Evolutionary conservation across 2,329 filamentous ascomycete species (phyloP).

Genomic region (Fusarium sacchari): DNA sequence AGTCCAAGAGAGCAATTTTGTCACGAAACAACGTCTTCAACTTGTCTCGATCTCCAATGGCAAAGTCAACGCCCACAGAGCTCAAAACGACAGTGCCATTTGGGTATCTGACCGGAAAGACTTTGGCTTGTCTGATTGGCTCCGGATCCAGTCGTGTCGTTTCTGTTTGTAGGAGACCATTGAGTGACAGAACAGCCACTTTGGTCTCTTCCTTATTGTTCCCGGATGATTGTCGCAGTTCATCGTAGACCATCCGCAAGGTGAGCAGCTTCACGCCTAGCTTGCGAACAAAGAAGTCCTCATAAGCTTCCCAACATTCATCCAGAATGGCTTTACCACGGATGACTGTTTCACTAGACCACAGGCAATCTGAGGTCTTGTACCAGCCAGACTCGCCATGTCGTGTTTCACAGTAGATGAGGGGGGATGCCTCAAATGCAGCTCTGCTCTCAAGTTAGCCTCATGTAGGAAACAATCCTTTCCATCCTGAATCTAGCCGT

Average conservation of each 20-base stretch:
- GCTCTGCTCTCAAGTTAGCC: slow-evolving; percentile 10
- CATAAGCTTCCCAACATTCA: not conserved
- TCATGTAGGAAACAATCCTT: not conserved
- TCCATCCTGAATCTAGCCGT: not conserved
- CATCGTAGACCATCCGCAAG: slow-evolving; percentile 25
- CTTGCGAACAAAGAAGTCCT: slow-evolving; percentile 24
- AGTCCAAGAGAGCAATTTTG: slow-evolving; percentile 21
- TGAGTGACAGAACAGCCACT: slow-evolving; percentile 6
- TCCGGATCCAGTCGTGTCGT: not conserved
- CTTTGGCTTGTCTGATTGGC: slow-evolving; percentile 18
- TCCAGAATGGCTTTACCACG: slow-evolving; percentile 20
- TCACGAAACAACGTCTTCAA: slow-evolving; percentile 6
- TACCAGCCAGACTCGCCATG: slow-evolving; percentile 15
- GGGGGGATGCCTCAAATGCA: slow-evolving; percentile 8
- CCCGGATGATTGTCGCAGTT: slow-evolving; percentile 8
- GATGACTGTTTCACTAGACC: slow-evolving; percentile 20
- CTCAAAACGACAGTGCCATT: not conserved
- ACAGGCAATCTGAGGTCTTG: slow-evolving; percentile 22
- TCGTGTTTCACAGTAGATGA: slow-evolving; percentile 7
- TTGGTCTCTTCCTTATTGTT: slow-evolving; percentile 13
- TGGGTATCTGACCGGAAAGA: slow-evolving; percentile 20
- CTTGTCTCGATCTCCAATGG: slow-evolving; percentile 21
- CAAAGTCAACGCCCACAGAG: slow-evolving; percentile 13
- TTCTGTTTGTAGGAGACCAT: not conserved
- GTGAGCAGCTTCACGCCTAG: slow-evolving; percentile 17